Evolutionary conservation across 169 alveolate species (phyloP).

Genomic region (Plasmodium adleri): DNA sequence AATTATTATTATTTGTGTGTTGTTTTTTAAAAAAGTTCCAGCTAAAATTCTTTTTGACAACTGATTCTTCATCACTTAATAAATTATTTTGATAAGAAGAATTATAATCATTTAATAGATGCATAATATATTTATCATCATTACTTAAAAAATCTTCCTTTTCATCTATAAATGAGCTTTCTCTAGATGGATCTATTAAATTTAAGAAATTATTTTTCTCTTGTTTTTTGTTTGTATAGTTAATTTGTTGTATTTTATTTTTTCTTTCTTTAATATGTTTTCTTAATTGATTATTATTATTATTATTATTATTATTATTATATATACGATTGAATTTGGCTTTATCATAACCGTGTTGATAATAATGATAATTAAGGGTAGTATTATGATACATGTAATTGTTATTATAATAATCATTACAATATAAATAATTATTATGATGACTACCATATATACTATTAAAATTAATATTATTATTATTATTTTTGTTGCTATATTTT

Average conservation of each 20-base stretch:
- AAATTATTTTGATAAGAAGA: conserved; percentile 34
- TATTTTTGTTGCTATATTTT: no score
- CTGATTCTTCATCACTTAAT: conserved; percentile 19
- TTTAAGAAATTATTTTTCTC: conserved; percentile 15
- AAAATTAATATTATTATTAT: no score
- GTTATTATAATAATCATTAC: no score
- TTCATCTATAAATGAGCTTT: conserved; percentile 49
- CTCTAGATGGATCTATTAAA: conserved; percentile 14
- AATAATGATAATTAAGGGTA: neutral
- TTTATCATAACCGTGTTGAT: neutral
- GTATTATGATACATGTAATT: no score
- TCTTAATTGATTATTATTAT: neutral
- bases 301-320: no score
- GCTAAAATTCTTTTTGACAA: conserved; percentile 9
- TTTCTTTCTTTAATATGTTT: neutral
- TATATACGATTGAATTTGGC: neutral
- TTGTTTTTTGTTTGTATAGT: neutral
- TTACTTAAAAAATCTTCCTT: conserved; percentile 26
- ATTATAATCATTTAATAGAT: conserved; percentile 45
- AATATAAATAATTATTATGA: no score
- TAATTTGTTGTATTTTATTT: neutral
- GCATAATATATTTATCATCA: conserved; percentile 45
- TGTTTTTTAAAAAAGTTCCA: neutral
- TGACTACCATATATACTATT: no score
- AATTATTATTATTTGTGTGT: neutral